Evolutionary conservation across 495 filamentous ascomycete species (phyloP).

Genomic region (Echria macrotheca): DNA sequence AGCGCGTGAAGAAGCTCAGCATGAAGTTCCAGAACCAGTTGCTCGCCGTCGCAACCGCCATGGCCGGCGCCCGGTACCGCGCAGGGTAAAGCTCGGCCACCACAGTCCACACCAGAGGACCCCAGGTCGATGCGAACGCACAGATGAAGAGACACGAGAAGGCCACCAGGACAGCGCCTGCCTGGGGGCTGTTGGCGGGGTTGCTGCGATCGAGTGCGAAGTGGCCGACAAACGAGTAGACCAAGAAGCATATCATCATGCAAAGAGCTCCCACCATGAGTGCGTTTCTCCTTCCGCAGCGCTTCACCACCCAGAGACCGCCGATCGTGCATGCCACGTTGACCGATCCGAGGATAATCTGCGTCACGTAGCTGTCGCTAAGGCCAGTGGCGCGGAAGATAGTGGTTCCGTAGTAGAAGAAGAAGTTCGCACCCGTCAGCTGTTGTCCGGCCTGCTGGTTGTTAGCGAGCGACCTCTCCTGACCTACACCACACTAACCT

Average conservation of each 20-base stretch:
- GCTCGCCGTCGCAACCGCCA: constrained; percentile 69
- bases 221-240: constrained; percentile 67
- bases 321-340: constrained; percentile 69
- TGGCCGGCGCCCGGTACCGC: constrained; percentile 66
- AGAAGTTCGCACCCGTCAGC: constrained; percentile 70
- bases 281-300: constrained; percentile 60
- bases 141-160: constrained; percentile 74
- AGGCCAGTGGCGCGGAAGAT: constrained; percentile 68
- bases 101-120: constrained; percentile 77
- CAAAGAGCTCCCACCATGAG: constrained; percentile 62
- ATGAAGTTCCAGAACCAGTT: constrained; percentile 90
- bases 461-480: constrained; percentile 3
- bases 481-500: constrained; percentile 36
- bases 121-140: constrained; percentile 68
- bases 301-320: constrained; percentile 69
- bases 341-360: constrained; percentile 69
- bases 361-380: constrained; percentile 61
- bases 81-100: constrained; percentile 78
- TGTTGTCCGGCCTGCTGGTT: constrained; percentile 53
- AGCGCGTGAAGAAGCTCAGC: constrained; percentile 32
- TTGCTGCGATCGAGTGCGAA: constrained; percentile 50
- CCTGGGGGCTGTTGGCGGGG: constrained; percentile 45
- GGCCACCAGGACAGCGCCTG: constrained; percentile 68
- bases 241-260: constrained; percentile 68
- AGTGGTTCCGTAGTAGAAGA: constrained; percentile 76